These are phyloP conservation scores for Eucalyptus decipiens DNA, from an alignment of 345 rosid genomes.

Conservation along the genomic window DNA sequence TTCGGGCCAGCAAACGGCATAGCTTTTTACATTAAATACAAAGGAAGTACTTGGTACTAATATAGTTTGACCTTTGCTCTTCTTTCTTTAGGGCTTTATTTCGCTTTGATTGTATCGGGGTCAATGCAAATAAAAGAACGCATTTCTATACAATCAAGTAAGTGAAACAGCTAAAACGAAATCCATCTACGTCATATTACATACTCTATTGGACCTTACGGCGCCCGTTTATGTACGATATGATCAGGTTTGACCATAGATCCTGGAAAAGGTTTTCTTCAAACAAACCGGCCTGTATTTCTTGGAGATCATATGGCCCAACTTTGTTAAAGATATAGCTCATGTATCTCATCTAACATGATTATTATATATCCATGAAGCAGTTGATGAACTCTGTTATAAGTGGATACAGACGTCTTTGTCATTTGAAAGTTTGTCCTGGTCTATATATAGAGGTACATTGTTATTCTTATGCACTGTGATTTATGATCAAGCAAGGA, in stretches of 20 bases:
- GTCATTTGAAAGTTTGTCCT: not conserved
- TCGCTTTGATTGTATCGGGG: fast-evolving
- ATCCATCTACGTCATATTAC: not conserved
- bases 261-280: not conserved
- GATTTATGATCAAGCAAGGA: not conserved
- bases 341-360: not conserved
- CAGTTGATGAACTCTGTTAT: not conserved
- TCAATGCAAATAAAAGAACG: not conserved
- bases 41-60: not conserved
- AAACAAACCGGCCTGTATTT: fast-evolving
- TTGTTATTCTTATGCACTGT: not conserved
- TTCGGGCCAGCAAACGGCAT: not conserved
- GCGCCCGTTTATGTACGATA: fast-evolving
- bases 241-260: not conserved
- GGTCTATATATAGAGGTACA: not conserved
- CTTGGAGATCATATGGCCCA: not conserved
- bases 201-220: fast-evolving
- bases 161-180: not conserved
- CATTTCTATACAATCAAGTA: not conserved
- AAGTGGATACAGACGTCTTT: not conserved
- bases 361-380: no score
- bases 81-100: not conserved
- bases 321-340: not conserved
- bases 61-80: not conserved
- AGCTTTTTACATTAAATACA: not conserved